Evolutionary conservation across 1,284 basidiomycete genomes (phyloP), one percentile per base, ranked within the genome.

Genomic region (Fereydounia khargensis): DNA sequence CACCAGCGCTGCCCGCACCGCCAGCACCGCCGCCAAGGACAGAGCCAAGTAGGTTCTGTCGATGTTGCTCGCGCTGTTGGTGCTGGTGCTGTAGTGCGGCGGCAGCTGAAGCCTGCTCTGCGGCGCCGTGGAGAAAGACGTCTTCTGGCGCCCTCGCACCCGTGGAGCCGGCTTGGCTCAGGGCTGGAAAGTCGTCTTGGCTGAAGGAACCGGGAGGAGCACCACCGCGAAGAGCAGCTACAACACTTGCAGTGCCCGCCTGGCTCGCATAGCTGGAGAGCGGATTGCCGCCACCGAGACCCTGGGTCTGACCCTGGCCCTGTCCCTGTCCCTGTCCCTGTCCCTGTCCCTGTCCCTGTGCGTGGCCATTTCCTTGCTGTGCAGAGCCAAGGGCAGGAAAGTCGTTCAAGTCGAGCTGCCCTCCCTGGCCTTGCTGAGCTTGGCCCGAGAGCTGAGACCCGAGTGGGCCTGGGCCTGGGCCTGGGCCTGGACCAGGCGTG

Each of bases 131-230:
- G 14, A 48, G 39, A 35, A 59, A 64, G 30, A 38, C 55, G 30
- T 55, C 51, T 22, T 59, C 56, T n/a, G 42, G 56, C 6, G 39
- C 39, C 23, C 51, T 48, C n/a, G 44, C 51, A 27, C 47, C 55
- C 35, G 41, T 37, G 20, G 54, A 39, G 9, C 48, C 46, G 30
- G 45, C 36, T 24, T 58, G 66, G 39, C 65, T 66, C 30, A 74
- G 42, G 11, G 71, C 67, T n/a, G 70, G 70, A 27, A 73, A 74
- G 47, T 74, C 71, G 40, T 73, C 71, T 37, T 62, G 65, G 24
- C 53, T 56, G 54, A 69, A 69, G 22, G 64, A 49, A 9, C 60
- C 48, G 31, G 55, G 35, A 6, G 62, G 53, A 16, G 54, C 54
- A 10, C 54, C 54, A 32, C 54, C 50, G 17, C 59, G 45, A 19